Percentiles rank a stretch among this genome's conserved stretches.
phyloP scores from a whole-genome alignment of 225 moss, liverwort and hornwort genomes.

The Straminergon stramineum region DNA sequence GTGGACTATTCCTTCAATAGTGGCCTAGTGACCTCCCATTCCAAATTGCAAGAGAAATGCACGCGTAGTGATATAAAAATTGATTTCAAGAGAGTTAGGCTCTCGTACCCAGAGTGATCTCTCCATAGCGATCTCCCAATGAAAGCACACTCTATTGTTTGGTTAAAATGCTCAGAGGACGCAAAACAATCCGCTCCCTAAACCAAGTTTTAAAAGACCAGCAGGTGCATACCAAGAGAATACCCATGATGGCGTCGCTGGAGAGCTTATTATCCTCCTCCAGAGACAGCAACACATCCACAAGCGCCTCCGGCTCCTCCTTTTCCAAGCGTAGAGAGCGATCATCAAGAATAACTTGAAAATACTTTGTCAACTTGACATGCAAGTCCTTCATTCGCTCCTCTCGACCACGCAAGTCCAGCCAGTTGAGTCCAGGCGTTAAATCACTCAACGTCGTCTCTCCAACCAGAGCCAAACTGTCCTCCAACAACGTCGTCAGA shows the following conservation, averaged over 20 bases:
- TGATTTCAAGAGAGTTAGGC: neutral
- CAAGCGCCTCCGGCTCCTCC: conserved; percentile 2
- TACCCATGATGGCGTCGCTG: conserved; percentile 40
- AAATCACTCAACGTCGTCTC: conserved; percentile 19
- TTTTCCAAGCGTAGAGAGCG: neutral
- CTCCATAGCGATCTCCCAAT: neutral
- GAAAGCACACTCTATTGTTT: neutral
- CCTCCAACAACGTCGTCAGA: conserved; percentile 23
- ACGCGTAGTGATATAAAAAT: no score
- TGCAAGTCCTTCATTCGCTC: conserved; percentile 17
- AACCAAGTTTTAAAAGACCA: neutral
- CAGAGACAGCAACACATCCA: conserved; percentile 41
- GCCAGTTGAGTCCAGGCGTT: conserved; percentile 33
- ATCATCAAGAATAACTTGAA: conserved; percentile 40
- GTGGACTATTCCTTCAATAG: neutral
- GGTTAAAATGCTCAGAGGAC: neutral
- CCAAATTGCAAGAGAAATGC: neutral
- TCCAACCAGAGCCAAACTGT: conserved; percentile 13
- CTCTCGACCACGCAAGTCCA: conserved; percentile 13
- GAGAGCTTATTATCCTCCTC: conserved; percentile 28
- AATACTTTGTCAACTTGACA: conserved; percentile 15
- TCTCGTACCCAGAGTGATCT: neutral
- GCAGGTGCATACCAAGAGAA: conserved; percentile 30
- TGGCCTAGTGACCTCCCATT: neutral
- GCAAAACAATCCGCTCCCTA: neutral